Evolutionary conservation across 208 protist genomes (phyloP), one percentile per base, ranked within the genome.

Genomic region (Leishmania tropica): DNA sequence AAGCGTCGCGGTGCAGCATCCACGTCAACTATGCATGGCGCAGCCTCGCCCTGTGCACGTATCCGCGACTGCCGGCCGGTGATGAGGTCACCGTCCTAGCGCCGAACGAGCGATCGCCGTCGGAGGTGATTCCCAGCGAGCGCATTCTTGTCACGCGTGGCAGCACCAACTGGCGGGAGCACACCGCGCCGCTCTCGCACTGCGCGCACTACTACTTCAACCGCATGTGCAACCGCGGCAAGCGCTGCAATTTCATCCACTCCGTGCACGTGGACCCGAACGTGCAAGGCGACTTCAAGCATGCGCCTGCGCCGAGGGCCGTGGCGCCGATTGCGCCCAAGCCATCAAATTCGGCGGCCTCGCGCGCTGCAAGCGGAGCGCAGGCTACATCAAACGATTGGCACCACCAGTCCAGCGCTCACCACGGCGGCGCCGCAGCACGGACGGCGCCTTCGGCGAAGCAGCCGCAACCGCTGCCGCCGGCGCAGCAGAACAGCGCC

Each of bases 181-280:
- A 91, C 82, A 37, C 58, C 47, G 70, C 81, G 28, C 87, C 89
- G 19, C 87, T 94, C 65, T 92, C 90, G 35, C 94, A 95, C 87
- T 97, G 94, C 83, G 90, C 94, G 28, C 92, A 97, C 65, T 97
- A 95, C 83, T 96, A 94, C 86, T 95, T 94, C 85, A 95, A 97
- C 80, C 88, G 90, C 54, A 91, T 96, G 78, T 97, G 94, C 90
- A 90, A 94, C 78, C 88, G 88, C 19, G 92, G 92, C n/a, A 89
- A 91, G 83, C 82, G 83, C 47, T 97, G 94, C 80, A 89, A 93
- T 84, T 96, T 95, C 65, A 90, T 97, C 51, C 94, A 97, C 85
- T 81, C 90, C 56, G 82, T 95, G 48, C 83, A 94, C 83, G 87
- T 97, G 2, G 92, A 97, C 65, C 90, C 91, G 15, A 93, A 53